phyloP scores from a whole-genome alignment of 176 grass and related monocot species.

The Carex pumila region DNA sequence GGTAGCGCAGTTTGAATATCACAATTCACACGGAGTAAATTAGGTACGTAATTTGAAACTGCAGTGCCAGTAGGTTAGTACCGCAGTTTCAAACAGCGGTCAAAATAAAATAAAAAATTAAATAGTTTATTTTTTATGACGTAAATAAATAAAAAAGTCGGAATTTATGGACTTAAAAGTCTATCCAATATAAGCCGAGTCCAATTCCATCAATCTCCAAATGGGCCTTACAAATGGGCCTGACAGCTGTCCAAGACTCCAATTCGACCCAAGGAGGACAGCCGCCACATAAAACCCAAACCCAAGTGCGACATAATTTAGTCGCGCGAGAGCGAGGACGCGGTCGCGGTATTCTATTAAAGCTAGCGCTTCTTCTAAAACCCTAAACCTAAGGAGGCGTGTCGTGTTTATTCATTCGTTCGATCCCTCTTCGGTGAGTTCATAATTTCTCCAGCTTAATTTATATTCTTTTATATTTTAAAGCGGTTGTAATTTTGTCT shows the following conservation, averaged over 20 bases:
- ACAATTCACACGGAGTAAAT: too few relatives aligned
- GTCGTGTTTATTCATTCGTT: neutral
- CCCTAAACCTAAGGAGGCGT: neutral
- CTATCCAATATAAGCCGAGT: too few relatives aligned
- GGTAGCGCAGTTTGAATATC: too few relatives aligned
- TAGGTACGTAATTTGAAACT: too few relatives aligned
- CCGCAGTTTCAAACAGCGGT: too few relatives aligned
- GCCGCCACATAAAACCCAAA: neutral
- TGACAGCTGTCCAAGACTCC: neutral
- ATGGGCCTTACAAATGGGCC: neutral
- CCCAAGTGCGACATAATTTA: neutral
- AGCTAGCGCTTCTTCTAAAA: neutral
- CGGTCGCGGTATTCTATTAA: neutral
- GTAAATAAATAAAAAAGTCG: too few relatives aligned
- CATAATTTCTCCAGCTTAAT: neutral
- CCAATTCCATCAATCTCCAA: neutral
- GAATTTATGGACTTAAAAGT: too few relatives aligned
- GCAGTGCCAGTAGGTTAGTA: too few relatives aligned
- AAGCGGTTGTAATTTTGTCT: neutral
- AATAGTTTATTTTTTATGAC: too few relatives aligned
- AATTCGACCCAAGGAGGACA: neutral
- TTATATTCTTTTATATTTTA: neutral
- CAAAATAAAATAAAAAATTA: too few relatives aligned
- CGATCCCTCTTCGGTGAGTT: neutral
- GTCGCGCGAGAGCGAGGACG: neutral